Base-by-base conservation (phyloP, 768 basidiomycete genomes). In the Suillus clintonianus region DNA sequence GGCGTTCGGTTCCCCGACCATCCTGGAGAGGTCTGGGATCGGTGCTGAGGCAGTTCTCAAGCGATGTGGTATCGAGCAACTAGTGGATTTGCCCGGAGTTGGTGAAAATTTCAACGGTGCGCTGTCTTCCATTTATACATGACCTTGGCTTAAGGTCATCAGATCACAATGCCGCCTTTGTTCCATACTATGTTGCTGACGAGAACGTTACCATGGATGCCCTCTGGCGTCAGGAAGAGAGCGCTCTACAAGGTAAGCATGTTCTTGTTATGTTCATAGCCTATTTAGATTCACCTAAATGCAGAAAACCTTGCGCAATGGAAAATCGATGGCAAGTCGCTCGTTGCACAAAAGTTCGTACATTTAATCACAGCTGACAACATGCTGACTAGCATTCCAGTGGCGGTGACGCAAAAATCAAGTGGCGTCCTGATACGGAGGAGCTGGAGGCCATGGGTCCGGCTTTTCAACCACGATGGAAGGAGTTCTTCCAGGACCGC, bases 11-110 rank as follows among this genome's bases (percentile, higher is more conserved):
- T 84, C 86, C 8, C 82, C 85, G 5, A 76, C 82, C 5, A 83
- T 88, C 42, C 74, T 87, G 9, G 85, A 87, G 68, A 78, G 86
- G 43, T 89, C 88, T 5, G 90, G 92, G 14, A 88, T 94, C 48
- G 91, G 91, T 9, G 81, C 83, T 3, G 69, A 72, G 19, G 69
- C 74, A 1, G 67, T 89, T 45, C 76, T 92, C 47, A 69, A 81
- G 47, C 76, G 75, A 36, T 75, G 83, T 60, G 79, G 79, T 13
- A 82, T 94, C 45, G 68, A 75, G 8, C 77, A 80, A 63, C 59
- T 85, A 34, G 80, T 90, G 22, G 85, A 91, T 60, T 82, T 93
- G 13, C 89, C 90, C 1, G 89, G 88, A 15, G 91, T 94, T 2
- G 91, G 91, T 19, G 87, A 89, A 68, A 84, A 91, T 67, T 86